These are phyloP conservation scores for Leccinum rimulosum DNA, from an alignment of 768 basidiomycete species.

Conservation along the genomic window DNA sequence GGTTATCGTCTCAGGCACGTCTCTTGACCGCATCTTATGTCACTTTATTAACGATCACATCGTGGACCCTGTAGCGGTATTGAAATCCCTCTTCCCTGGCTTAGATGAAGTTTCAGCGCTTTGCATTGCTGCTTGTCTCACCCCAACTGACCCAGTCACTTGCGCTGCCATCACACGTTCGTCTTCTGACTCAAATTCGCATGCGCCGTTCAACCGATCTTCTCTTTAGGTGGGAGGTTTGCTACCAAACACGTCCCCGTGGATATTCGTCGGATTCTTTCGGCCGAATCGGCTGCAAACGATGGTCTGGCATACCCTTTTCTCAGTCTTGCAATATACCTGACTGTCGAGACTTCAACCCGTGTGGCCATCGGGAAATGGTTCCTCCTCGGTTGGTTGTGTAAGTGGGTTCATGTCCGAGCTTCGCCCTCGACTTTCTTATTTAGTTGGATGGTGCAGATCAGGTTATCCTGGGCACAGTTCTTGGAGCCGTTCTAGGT, in stretches of 20 bases:
- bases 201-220: not conserved
- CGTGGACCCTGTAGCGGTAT: constrained; percentile 49
- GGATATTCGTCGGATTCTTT: constrained; percentile 76
- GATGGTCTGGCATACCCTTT: constrained; percentile 97
- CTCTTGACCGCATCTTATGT: not conserved
- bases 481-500: constrained; percentile 61
- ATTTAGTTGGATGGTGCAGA: constrained; percentile 42
- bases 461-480: constrained; percentile 73
- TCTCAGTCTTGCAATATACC: constrained; percentile 80
- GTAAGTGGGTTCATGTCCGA: constrained; percentile 27
- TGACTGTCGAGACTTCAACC: constrained; percentile 66
- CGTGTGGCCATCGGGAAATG: constrained; percentile 74
- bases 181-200: constrained; percentile 13
- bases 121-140: constrained; percentile 85
- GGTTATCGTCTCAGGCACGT: constrained; percentile 68
- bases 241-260: constrained; percentile 67
- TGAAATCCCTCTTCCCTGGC: constrained; percentile 69
- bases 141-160: constrained; percentile 93
- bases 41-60: not conserved
- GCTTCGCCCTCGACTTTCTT: not conserved
- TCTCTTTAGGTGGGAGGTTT: constrained; percentile 58
- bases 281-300: constrained; percentile 92
- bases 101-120: constrained; percentile 74
- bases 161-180: constrained; percentile 77
- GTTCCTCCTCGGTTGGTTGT: constrained; percentile 83